Evolutionary conservation across 1,284 basidiomycete genomes (phyloP), one percentile per base, ranked within the genome.

Genomic region (Austroboletus niveus): DNA sequence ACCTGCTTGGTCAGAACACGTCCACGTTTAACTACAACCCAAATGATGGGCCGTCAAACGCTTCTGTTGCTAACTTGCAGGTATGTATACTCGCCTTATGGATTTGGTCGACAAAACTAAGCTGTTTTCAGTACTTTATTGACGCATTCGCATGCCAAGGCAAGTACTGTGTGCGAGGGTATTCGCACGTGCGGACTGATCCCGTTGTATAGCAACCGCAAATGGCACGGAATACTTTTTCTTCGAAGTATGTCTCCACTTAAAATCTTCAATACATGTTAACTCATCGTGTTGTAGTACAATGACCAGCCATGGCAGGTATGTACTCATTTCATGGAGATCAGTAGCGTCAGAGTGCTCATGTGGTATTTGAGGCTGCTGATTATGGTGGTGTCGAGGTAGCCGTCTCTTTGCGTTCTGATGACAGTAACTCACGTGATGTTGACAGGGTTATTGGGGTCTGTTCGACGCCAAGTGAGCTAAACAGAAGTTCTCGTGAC

Each of bases 251-350:
- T 35, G 74, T 70, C 49, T 36, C 20, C 24, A 24, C n/a, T 54
- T 44, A 9, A 35, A n/a, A 30, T 32, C 8, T 40, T 45, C 5
- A 22, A 27, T 12, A 30, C 20, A 39, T 24, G 6, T 3, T 45
- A 15, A 9, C 49, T 65, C 31, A 57, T 9, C 36, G 7, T 52
- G 51, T n/a, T 72, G 43, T 71, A 90, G 80, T 87, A 79, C 63
- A 85, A 86, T 58, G 94, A 96, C 65, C 91, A 96, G 71, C 73
- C 78, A 22, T 95, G 93, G 93, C 94, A 96, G 75, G 78, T 77
- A 48, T 57, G 71, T 61, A 48, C 42, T 42, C 29, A 57, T 51
- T 39, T 47, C 36, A 3, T 48, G 2, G 20, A 39, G 10, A 12
- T 44, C 14, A 41, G 3, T 34, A 32, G 5, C 3, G 29, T 24